These are phyloP conservation scores for Betula pendula DNA, from an alignment of 306 rosid species.

Conservation along the genomic window DNA sequence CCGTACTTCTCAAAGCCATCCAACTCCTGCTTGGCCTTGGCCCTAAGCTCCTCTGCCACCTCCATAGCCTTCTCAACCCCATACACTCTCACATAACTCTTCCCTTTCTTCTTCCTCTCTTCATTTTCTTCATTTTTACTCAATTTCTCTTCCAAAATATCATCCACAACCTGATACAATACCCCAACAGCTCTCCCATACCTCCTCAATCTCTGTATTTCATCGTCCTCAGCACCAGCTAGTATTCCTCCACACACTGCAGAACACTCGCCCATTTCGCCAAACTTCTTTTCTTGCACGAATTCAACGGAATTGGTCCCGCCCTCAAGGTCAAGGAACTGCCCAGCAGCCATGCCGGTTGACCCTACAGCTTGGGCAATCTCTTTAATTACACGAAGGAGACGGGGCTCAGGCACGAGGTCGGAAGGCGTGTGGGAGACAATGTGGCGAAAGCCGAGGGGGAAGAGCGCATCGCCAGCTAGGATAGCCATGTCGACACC, in stretches of 20 bases:
- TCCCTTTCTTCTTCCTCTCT: conserved; percentile 44
- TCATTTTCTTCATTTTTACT: conserved; percentile 26
- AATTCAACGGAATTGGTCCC: conserved; percentile 65
- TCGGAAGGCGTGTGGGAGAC: conserved; percentile 74
- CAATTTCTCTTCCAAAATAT: conserved; percentile 54
- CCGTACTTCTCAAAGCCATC: conserved; percentile 83
- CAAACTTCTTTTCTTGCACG: conserved; percentile 86
- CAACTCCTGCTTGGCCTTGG: conserved; percentile 71
- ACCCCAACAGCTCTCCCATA: conserved; percentile 92
- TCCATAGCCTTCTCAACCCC: conserved; percentile 81
- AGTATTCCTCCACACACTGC: conserved; percentile 91
- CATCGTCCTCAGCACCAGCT: conserved; percentile 79
- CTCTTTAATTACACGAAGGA: conserved; percentile 83
- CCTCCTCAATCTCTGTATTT: conserved; percentile 76
- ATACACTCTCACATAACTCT: conserved; percentile 66
- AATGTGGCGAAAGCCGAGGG: conserved; percentile 88
- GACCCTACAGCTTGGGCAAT: conserved; percentile 89
- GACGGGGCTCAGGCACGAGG: conserved; percentile 65
- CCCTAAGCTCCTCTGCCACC: conserved; percentile 73
- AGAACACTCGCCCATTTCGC: conserved; percentile 93
- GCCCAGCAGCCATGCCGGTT: conserved; percentile 98
- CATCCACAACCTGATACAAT: conserved; percentile 71
- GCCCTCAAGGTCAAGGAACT: conserved; percentile 84
- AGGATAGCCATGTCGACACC: conserved; percentile 97
- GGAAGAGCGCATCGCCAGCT: conserved; percentile 91